Base-by-base conservation (phyloP, 352 stramenopile genomes). In the Globisporangium echinulatum region DNA sequence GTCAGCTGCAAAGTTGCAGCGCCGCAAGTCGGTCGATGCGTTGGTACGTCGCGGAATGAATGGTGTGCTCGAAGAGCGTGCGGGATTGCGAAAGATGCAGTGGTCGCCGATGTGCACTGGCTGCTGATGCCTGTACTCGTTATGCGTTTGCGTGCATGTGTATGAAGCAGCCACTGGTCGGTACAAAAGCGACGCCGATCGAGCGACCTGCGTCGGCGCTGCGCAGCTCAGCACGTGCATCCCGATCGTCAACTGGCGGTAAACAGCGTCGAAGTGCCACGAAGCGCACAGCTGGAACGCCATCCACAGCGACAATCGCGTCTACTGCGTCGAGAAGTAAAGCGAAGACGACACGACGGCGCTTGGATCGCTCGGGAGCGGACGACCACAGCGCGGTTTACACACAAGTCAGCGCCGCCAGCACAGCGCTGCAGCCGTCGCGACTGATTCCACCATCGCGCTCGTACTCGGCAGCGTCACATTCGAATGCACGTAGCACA, bases 371-470 rank as follows among this genome's bases (percentile, higher is more conserved):
- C 4, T 36, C n/a, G 8, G 56, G 55, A 52, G 56, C 5, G 3
- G 63, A 14, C 13, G 46, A 49, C 14, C 15, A 11, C 11, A 49
- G 11, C 6, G 19, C 46, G 13, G 46, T 49, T 15, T 14, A 49
- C 46, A 19, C 13, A 0, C 14, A 25, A 6, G 46, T 19, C 5
- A 49, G 46, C 19, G 33, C 36, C 5, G 10, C 39, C 39, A 17
- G 36, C 49, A 39, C 49, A 52, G n/a, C 48, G n/a, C n/a, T 54
- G 37, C 52, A 17, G 33, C 8, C 36, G 19, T 62, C 54, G 13
- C 74, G 50, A 39, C 68, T 59, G 38, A 53, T 49, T 25, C 63
- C 62, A 6, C 61, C 64, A 43, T 50, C 65, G 14, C 66, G 64
- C 19, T 54, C 49, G 13, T 51, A 61, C 14, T 66, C 55, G 38